Conservation (phyloP, 176 grass and related monocot genomes). For the Hordeum vulgare region DNA sequence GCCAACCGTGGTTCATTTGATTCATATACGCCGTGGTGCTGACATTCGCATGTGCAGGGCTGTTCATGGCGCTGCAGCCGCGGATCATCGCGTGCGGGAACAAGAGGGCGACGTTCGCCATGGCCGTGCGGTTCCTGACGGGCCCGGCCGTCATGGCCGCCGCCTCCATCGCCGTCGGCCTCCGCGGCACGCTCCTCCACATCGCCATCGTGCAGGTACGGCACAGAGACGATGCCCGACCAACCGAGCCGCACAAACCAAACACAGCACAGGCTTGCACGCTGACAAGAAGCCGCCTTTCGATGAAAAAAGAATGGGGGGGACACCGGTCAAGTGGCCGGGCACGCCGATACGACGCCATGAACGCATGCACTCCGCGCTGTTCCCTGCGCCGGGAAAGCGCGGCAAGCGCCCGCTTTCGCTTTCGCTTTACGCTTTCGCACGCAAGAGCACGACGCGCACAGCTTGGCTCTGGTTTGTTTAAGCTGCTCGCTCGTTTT, state of each 20-base stretch:
- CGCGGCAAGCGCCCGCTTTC: conserved; percentile 4
- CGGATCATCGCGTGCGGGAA: conserved; percentile 98
- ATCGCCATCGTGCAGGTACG: conserved; percentile 94
- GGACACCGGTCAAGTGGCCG: conserved; percentile 20
- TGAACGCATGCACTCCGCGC: not conserved
- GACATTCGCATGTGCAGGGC: conserved; percentile 31
- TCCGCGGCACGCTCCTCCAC: conserved; percentile 82
- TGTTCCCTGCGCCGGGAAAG: conserved; percentile 27
- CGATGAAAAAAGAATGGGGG: not conserved
- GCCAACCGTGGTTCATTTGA: not conserved
- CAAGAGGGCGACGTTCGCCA: conserved; percentile 72
- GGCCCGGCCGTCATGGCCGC: conserved; percentile 89
- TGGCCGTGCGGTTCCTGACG: conserved; percentile 85
- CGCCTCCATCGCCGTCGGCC: conserved; percentile 85
- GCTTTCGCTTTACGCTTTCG: conserved; percentile 28
- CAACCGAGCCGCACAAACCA: not conserved
- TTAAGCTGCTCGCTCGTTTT: not conserved
- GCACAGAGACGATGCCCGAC: not conserved
- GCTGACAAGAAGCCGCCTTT: conserved; percentile 41
- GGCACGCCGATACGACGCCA: conserved; percentile 14
- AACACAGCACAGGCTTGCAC: not conserved
- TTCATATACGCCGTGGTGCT: not conserved
- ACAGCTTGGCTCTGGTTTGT: not conserved
- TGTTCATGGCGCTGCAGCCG: conserved; percentile 99
- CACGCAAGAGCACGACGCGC: conserved; percentile 19